Base-by-base conservation (phyloP, 2,329 filamentous ascomycete species). In the Penicillium occitanis region DNA sequence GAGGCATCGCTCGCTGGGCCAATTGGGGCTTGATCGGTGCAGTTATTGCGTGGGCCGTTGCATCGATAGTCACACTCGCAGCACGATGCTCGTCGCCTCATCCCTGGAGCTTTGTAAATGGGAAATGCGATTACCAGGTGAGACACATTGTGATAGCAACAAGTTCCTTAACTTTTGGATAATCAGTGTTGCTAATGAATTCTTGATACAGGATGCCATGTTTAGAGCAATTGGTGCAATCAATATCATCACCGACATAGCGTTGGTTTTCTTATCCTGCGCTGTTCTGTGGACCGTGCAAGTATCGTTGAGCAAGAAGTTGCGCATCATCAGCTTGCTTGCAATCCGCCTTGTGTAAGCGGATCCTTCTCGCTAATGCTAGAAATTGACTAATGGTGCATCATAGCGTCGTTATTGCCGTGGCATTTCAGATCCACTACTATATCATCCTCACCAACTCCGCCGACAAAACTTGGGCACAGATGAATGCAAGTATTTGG, bases 401-500 rank as follows among this genome's bases (percentile, higher is more conserved):
- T 37, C 35, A n/a, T 14, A 66, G 65, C 25, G 65, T 66, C 53
- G 44, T 63, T 7, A 5, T 66, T 25, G 53, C 61, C 8, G 65
- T 66, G 67, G 13, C 64, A 63, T 55, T 73, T 67, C 44, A 67
- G 71, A 58, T 55, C 63, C 48, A 68, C 69, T 57, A 73, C 71
- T 73, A 55, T 33, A 68, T 64, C 28, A 50, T 50, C 6, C 35
- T 63, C 37, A 13, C 14, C 2, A n/a, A n/a, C 2, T 68, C 64
- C 11, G 40, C 37, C 5, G 64, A 66, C 30, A 66, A 64, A 22
- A 64, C 64, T 67, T 72, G 72, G 72, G 63, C 68, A 10, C 66
- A 70, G 6, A 63, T 70, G 30, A 51, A 58, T 51, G 69, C 68
- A 25, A 65, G 65, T 14, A 67, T 68, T 33, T 64, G 68, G 63